Evolutionary conservation across 164 flowering plant genomes (phyloP).

Genomic region (Stephania yunnanensis): DNA sequence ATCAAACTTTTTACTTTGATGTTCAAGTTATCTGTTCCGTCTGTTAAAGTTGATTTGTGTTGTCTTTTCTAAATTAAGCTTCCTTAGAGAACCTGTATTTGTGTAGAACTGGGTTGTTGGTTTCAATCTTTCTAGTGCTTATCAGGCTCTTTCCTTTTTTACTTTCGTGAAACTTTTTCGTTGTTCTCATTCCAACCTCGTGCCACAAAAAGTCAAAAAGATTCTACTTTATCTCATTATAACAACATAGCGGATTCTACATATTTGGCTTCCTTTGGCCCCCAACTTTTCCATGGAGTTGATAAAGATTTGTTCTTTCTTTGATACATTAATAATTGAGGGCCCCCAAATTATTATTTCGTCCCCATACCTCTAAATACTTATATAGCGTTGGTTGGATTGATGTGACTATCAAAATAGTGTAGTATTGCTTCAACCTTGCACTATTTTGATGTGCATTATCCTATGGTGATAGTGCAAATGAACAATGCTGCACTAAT

Average conservation of each 20-base stretch:
- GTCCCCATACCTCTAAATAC: too few species aligned
- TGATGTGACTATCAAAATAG: too few species aligned
- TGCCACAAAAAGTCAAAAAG: background rate
- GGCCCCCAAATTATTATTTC: too few species aligned
- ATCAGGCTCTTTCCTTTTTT: background rate
- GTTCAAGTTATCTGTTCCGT: constrained; percentile 4
- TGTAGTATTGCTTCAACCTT: too few species aligned
- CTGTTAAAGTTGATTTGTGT: background rate
- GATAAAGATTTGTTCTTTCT: background rate
- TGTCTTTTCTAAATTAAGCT: background rate
- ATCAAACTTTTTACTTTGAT: background rate
- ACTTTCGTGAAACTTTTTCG: background rate
- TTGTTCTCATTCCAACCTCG: background rate
- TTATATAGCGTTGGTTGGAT: too few species aligned
- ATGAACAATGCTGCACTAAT: too few species aligned
- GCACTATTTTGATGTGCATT: too few species aligned
- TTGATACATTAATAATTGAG: too few species aligned
- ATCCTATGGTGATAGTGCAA: too few species aligned
- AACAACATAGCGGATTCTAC: background rate
- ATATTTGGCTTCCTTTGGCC: background rate
- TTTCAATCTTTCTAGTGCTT: background rate
- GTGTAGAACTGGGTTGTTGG: background rate
- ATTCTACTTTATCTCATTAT: background rate
- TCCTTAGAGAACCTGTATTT: background rate
- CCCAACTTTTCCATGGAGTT: background rate